A percentile compares a stretch with the other conserved stretches of the same genome.
Conservation (phyloP, 2,329 filamentous ascomycete species). For the Exophiala phaeomuriformis region DNA sequence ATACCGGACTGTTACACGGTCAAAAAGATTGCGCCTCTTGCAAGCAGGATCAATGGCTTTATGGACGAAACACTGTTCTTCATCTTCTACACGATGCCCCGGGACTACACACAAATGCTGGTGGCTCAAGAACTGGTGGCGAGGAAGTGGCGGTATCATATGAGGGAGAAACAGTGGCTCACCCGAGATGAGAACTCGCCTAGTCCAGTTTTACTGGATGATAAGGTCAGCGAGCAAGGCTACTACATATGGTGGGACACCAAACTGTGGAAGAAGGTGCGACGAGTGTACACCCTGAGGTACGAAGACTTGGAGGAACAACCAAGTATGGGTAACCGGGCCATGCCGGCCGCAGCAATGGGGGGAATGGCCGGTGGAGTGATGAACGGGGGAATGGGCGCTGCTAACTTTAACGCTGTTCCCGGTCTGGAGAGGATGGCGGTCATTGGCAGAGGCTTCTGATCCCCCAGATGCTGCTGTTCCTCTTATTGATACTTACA, state of each 20-base stretch:
- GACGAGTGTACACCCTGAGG: constrained; percentile 44
- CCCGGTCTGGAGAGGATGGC: constrained; percentile 26
- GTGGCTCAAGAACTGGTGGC: constrained; percentile 56
- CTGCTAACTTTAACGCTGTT: constrained; percentile 25
- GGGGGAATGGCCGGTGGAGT: constrained; percentile 15
- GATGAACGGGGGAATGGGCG: constrained; percentile 17
- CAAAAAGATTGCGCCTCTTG: constrained; percentile 56
- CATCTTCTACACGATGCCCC: constrained; percentile 62
- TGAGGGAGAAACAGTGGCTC: constrained; percentile 46
- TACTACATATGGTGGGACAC: constrained; percentile 47
- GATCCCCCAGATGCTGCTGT: neutral
- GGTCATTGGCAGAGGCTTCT: constrained; percentile 23
- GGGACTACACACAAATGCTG: constrained; percentile 59
- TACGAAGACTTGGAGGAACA: constrained; percentile 45
- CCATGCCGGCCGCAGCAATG: constrained; percentile 18
- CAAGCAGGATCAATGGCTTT: constrained; percentile 52
- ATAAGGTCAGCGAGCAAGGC: constrained; percentile 44
- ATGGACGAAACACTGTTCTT: constrained; percentile 60
- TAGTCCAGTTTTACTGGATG: constrained; percentile 43
- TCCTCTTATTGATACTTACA: neutral
- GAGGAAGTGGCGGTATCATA: constrained; percentile 48
- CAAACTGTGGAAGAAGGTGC: constrained; percentile 44
- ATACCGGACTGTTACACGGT: constrained; percentile 59
- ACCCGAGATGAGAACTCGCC: constrained; percentile 41
- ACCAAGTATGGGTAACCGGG: constrained; percentile 23